Evolutionary conservation across 177 flowering plant species (phyloP).

Genomic region (Vitis hybrid): DNA sequence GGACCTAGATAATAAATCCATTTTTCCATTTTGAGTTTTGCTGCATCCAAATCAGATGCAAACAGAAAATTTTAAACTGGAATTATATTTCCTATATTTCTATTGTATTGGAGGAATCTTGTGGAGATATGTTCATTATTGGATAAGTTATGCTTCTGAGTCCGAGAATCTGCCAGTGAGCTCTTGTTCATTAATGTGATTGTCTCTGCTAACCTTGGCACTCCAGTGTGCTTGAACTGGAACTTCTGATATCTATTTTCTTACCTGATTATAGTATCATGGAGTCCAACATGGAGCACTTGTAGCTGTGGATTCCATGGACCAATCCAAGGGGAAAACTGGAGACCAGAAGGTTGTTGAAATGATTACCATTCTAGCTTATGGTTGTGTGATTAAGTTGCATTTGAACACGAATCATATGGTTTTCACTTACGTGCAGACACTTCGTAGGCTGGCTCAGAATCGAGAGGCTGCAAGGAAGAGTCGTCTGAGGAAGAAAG

Average conservation of each 20-base stretch:
- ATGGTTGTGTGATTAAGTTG: neutral
- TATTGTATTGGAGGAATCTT: too few relatives aligned
- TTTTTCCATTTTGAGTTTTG: too few relatives aligned
- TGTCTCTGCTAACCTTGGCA: neutral
- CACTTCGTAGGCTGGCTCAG: slow-evolving; percentile 76
- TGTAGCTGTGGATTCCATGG: slow-evolving; percentile 43
- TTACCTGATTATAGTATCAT: slow-evolving; percentile 24
- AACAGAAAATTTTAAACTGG: too few relatives aligned
- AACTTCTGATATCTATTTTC: neutral
- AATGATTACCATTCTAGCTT: neutral
- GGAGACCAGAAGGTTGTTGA: slow-evolving; percentile 65
- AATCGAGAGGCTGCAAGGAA: slow-evolving; percentile 92
- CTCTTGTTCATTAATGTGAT: neutral
- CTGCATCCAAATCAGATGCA: too few relatives aligned
- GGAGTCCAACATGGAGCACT: slow-evolving; percentile 41
- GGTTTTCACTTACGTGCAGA: slow-evolving; percentile 30
- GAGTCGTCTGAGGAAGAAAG: slow-evolving; percentile 84
- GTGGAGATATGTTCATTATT: too few relatives aligned
- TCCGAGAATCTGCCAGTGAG: too few relatives aligned
- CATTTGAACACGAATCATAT: neutral
- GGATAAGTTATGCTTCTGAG: too few relatives aligned
- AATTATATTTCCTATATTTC: too few relatives aligned
- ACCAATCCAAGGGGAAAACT: slow-evolving; percentile 42
- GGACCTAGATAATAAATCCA: too few relatives aligned
- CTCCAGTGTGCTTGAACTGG: neutral